Evolutionary conservation across 2,329 filamentous ascomycete genomes (phyloP), one percentile per base, ranked within the genome.

Genomic region (Sporothrix mexicana): DNA sequence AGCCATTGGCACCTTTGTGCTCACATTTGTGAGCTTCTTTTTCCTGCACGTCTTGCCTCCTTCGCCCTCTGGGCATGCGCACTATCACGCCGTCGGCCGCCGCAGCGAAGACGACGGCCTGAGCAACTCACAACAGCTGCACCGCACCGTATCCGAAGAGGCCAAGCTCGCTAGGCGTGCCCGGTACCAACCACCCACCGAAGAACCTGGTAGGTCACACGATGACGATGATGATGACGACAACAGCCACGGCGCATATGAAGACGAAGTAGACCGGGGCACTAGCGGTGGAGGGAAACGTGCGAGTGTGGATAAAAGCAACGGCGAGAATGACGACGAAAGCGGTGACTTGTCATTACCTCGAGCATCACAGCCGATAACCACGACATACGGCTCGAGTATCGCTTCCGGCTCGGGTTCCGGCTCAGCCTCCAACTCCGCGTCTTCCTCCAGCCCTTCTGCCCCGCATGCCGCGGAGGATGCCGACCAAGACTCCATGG

Each of bases 1-100:
- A 55, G 90, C 94, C 3, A 85, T 90, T 75, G 95, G 94, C 17
- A 98, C 95, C 0, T 93, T 91, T 74, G 82, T 87, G 67, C 86
- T 98, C 77, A 91, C 92, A 3, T 87, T 97, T 70, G 79, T 90
- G 30, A 92, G 93, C 25, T 93, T 95, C 81, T 93, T 97, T 80
- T 97, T 98, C 81, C 85, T 98, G 67, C 90, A 90, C 68, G 90
- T 97, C 36, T 85, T 94, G 73, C 90, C 91, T 10, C 87, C 86
- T 64, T 80, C 84, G 69, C 85, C 47, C 88, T 47, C 41, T 20
- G 13, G 36, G 23, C 47, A 41, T 51, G 47, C 64, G 4, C 62
- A 70, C 76, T 93, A 93, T 78, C 85, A 88, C 59, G 83, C 85
- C 30, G 81, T 93, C 88, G 64, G 79, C 77, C 45, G 75, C n/a